Percentiles rank a stretch among this genome's conserved stretches.
Evolutionary conservation across 768 basidiomycete genomes (phyloP).

Genomic region (Trametopsis cervina): DNA sequence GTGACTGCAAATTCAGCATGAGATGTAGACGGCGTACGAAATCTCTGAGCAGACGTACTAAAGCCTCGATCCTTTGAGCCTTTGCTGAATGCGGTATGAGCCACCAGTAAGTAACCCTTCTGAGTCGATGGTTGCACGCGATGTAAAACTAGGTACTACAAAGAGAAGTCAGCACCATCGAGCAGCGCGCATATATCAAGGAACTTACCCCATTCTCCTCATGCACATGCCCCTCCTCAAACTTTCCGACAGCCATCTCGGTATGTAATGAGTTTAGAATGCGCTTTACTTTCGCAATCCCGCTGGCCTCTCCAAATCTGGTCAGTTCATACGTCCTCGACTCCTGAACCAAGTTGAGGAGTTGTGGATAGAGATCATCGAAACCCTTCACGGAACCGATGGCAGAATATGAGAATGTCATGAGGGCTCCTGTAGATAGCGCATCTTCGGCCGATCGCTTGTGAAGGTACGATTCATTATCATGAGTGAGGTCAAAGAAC

Average conservation of each 20-base stretch:
- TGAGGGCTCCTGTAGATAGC: slow-evolving; percentile 89
- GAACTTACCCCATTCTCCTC: slow-evolving; percentile 87
- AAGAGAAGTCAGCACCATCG: neutral
- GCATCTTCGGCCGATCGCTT: slow-evolving; percentile 94
- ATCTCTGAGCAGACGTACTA: slow-evolving; percentile 42
- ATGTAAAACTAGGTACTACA: slow-evolving; percentile 87
- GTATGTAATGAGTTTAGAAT: slow-evolving; percentile 82
- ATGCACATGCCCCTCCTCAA: slow-evolving; percentile 90
- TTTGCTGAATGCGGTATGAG: slow-evolving; percentile 88
- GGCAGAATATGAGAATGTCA: slow-evolving; percentile 82
- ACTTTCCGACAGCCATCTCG: slow-evolving; percentile 87
- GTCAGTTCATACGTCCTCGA: slow-evolving; percentile 72
- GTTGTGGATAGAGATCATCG: slow-evolving; percentile 93
- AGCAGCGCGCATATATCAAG: neutral
- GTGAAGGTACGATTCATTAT: slow-evolving; percentile 88
- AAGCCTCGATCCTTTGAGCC: slow-evolving; percentile 73
- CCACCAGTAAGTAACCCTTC: slow-evolving; percentile 87
- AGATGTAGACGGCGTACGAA: neutral
- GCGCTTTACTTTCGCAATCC: slow-evolving; percentile 39
- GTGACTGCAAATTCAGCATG: slow-evolving; percentile 44
- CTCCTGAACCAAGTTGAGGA: slow-evolving; percentile 86
- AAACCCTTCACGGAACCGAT: slow-evolving; percentile 95
- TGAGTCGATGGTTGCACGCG: slow-evolving; percentile 87
- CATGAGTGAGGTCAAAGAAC: slow-evolving; percentile 94
- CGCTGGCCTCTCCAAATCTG: slow-evolving; percentile 33